Base-by-base conservation (phyloP, 306 rosid genomes). In the Vachellia pachyceras region DNA sequence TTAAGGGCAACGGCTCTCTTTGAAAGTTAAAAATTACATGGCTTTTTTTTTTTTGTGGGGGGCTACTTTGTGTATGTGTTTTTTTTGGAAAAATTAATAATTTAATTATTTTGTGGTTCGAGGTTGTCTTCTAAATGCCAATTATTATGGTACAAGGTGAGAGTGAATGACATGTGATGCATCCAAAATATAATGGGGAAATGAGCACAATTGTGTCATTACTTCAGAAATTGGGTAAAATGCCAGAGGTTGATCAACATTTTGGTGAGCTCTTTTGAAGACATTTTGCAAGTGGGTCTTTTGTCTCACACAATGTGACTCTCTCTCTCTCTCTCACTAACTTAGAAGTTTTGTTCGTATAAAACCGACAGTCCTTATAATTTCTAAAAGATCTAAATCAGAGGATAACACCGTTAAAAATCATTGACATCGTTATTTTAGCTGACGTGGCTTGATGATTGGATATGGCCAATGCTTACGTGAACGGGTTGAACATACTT, bases 1-100 rank as follows among this genome's bases (percentile, higher is more conserved):
- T 12, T 22, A 41, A 79, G 82, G 73, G 72, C 86, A 88, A 88
- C 91, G 91, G 88, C 91, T 88, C 84, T 80, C 80, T 29, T 79
- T 3, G 20, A 73, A 78, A 39, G 77, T 80, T 71, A 74, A 77
- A 72, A 49, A 52, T 11, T 67, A 64, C 64, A n/a, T 50, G 22
- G 47, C 68, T 11, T 71, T 79, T 79, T 66, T 44, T 45, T 45
- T 45, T 8, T 60, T 47, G n/a, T n/a, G n/a, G 83, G 85, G 82
- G 85, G 20, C 77, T 65, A 65, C 70, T 49, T 79, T 4, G 72
- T 35, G 67, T 45, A 63, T 45, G 70, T 81, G 58, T 60, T 60
- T 45, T 36, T 33, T 1, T 76, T 0, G n/a, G n/a, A n/a, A n/a
- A n/a, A n/a, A n/a, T n/a, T n/a, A n/a, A n/a, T 36, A 33, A 49